Evolutionary conservation across 2,329 filamentous ascomycete genomes (phyloP).

Genomic region (Coniochaeta prunicola): DNA sequence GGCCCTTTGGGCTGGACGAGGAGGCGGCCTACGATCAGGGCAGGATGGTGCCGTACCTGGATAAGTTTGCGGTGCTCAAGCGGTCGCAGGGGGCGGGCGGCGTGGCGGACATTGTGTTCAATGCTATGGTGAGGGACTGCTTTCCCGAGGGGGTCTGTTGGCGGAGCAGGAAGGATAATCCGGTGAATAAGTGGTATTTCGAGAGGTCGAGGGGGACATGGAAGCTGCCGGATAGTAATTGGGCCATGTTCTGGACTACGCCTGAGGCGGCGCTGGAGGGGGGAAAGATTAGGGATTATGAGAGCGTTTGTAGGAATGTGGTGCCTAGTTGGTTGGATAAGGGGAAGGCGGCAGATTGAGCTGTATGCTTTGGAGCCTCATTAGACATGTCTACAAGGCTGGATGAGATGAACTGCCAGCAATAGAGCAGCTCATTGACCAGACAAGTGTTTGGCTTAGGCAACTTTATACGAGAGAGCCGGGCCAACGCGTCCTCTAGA

Average conservation of each 20-base stretch:
- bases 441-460: no score
- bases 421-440: no score
- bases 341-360: slow-evolving; percentile 49
- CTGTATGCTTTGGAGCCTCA: no score
- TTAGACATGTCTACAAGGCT: no score
- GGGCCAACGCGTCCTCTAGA: no score
- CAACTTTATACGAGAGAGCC: no score
- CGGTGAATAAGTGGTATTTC: slow-evolving; percentile 99
- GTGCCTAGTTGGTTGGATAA: slow-evolving; percentile 57
- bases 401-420: no score
- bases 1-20: slow-evolving; percentile 52
- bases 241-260: slow-evolving; percentile 99
- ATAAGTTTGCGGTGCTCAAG: slow-evolving; percentile 93
- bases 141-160: slow-evolving; percentile 88
- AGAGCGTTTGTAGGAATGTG: slow-evolving; percentile 62
- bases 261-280: slow-evolving; percentile 50
- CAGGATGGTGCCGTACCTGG: slow-evolving; percentile 82
- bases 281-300: slow-evolving; percentile 58
- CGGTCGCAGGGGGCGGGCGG: slow-evolving; percentile 83
- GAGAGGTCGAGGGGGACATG: slow-evolving; percentile 78
- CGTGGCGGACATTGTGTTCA: slow-evolving; percentile 93
- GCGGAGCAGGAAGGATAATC: slow-evolving; percentile 83
- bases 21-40: slow-evolving; percentile 46
- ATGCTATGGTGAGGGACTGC: slow-evolving; percentile 84
- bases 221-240: slow-evolving; percentile 75